phyloP scores from a whole-genome alignment of 345 rosid genomes.

The Eucalyptus tenuipes region DNA sequence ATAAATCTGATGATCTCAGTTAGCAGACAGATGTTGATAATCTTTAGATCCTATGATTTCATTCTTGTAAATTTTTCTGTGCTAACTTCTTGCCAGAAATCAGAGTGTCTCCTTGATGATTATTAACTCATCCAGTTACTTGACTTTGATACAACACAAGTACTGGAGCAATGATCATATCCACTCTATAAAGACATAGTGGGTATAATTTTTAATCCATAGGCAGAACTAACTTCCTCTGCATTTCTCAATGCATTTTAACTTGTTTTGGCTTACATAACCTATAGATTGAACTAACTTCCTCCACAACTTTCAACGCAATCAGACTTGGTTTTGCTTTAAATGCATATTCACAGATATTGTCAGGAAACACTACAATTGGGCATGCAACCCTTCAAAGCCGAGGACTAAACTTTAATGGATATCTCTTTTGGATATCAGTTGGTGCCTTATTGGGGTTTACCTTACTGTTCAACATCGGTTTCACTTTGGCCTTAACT shows the following conservation, averaged over 20 bases:
- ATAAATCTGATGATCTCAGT: background rate
- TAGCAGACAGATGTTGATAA: background rate
- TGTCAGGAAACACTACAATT: slow-evolving; percentile 27
- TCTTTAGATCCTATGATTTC: background rate
- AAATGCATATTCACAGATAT: slow-evolving; percentile 12
- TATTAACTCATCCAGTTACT: background rate
- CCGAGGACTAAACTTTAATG: slow-evolving; percentile 54
- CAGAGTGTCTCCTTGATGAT: background rate
- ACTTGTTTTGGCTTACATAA: background rate
- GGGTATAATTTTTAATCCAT: background rate
- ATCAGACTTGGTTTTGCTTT: background rate
- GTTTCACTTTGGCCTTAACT: slow-evolving; percentile 52
- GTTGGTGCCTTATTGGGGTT: slow-evolving; percentile 47
- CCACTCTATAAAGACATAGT: background rate
- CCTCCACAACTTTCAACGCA: background rate
- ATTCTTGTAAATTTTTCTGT: background rate
- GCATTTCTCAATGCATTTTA: background rate
- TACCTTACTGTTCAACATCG: slow-evolving; percentile 41
- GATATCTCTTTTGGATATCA: slow-evolving; percentile 51
- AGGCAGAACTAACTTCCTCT: background rate
- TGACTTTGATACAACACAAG: background rate
- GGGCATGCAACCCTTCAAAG: slow-evolving; percentile 39
- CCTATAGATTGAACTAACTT: background rate
- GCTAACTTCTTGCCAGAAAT: background rate
- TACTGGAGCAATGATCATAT: background rate